Evolutionary conservation across 352 stramenopile species (phyloP).

Genomic region (Phytophthora citrophthora): DNA sequence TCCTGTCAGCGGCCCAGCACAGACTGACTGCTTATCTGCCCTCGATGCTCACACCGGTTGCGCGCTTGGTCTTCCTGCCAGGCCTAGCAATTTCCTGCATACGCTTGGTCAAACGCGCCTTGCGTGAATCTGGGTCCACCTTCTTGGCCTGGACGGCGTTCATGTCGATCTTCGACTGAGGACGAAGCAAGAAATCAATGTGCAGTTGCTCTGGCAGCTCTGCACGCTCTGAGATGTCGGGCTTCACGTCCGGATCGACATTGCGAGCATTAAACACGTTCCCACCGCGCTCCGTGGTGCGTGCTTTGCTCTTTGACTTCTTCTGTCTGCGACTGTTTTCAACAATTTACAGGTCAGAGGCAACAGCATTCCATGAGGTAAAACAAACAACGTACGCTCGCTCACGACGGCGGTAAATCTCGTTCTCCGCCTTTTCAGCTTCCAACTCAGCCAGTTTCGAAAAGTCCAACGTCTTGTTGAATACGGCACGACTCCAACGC

Average conservation of each 20-base stretch:
- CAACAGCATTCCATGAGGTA: not conserved
- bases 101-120: constrained; percentile 82
- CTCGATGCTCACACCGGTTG: constrained; percentile 82
- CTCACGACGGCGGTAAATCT: constrained; percentile 70
- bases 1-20: constrained; percentile 6
- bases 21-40: constrained; percentile 74
- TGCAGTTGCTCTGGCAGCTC: constrained; percentile 76
- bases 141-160: constrained; percentile 68
- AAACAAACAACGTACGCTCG: constrained; percentile 29
- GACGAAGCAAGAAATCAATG: constrained; percentile 86
- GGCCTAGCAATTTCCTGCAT: constrained; percentile 88
- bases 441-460: constrained; percentile 87
- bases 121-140: constrained; percentile 75
- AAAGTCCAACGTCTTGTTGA: constrained; percentile 90
- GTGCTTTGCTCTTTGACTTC: constrained; percentile 42
- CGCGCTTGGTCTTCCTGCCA: constrained; percentile 78
- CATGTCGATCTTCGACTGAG: constrained; percentile 82
- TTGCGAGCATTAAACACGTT: constrained; percentile 60
- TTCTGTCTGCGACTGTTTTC: constrained; percentile 48
- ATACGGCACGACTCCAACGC: constrained; percentile 88
- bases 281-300: constrained; percentile 31
- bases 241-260: constrained; percentile 39
- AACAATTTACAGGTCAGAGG: constrained; percentile 8
- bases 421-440: constrained; percentile 85
- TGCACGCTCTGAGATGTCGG: constrained; percentile 66